Conservation (phyloP, 345 rosid species). For the Jatropha curcas region DNA sequence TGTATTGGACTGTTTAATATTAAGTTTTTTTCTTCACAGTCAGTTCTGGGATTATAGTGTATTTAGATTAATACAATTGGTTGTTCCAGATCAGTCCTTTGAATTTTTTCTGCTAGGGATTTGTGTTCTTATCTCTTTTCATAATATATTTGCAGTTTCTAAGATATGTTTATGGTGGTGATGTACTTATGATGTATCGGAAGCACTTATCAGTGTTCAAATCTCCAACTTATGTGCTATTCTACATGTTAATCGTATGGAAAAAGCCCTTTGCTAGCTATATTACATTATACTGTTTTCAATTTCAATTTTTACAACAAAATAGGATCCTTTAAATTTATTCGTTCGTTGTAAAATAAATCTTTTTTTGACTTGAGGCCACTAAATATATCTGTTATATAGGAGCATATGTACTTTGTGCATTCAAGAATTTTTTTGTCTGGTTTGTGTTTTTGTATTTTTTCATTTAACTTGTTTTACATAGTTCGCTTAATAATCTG, state of each 20-base stretch:
- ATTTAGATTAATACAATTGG: not conserved
- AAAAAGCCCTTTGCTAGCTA: not conserved
- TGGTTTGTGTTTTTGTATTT: not conserved
- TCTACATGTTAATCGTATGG: not conserved
- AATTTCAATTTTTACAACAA: not conserved
- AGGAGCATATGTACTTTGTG: not conserved
- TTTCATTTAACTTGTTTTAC: not conserved
- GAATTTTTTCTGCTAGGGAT: not conserved
- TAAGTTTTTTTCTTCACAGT: not conserved
- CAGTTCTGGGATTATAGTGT: not conserved
- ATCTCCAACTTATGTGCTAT: not conserved
- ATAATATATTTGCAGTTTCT: not conserved
- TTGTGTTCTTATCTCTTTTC: not conserved
- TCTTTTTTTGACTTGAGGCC: not conserved
- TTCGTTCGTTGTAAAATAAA: not conserved
- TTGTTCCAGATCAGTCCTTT: no score
- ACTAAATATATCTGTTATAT: not conserved
- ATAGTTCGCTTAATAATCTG: no score
- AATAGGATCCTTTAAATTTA: not conserved
- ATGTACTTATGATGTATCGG: not conserved
- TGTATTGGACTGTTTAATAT: slow-evolving; percentile 9
- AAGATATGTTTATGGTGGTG: not conserved
- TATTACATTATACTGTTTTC: not conserved
- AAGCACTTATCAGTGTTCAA: not conserved
- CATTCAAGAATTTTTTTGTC: not conserved